Base-by-base conservation (phyloP, 345 rosid species). In the Murraya paniculata region DNA sequence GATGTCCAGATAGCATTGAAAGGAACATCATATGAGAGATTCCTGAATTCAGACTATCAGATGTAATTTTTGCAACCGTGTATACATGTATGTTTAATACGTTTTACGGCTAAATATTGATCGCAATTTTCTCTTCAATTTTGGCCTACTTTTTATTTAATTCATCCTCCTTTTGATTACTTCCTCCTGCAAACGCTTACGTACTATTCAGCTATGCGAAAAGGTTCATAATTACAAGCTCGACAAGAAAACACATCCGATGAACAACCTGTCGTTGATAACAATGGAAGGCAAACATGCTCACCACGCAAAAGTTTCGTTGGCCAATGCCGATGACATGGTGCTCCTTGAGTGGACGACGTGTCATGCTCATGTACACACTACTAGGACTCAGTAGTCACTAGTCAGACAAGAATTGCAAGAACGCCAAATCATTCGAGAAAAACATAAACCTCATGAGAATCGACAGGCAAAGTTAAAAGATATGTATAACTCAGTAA, bases 21-120 rank as follows among this genome's bases (percentile, higher is more conserved):
- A n/a, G 77, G 80, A 61, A 39, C 89, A 53, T 56, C 11, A 60
- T 82, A 84, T 58, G 72, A 84, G 81, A 73, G 74, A 33, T 82
- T 81, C 48, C 77, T 77, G 64, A 77, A 73, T 41, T 58, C 71
- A 19, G 87, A 84, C 30, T 58, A 73, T 28, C 14, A 79, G 14
- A 10, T 67, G 14, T 41, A 10, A 11, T 10, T 41, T 41, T 41
- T 11, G 0, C 16, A 11, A 45, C 16, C 13, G 1, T 11, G 4
- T 45, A 11, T 13, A 3, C 0, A 3, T 13, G 50, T 13, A 45
- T 0, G 18, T 13, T 10, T 13, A 45, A 45, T 45, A 45, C 1
- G 5, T 13, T 45, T 11, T 45, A 45, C 18, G 50, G 50, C 50
- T 13, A 11, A 53, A 19, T 53, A 4, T 53, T 53, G 57, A 53